Evolutionary conservation across 2,329 filamentous ascomycete species (phyloP).

Genomic region (Ambrosiella xylebori): DNA sequence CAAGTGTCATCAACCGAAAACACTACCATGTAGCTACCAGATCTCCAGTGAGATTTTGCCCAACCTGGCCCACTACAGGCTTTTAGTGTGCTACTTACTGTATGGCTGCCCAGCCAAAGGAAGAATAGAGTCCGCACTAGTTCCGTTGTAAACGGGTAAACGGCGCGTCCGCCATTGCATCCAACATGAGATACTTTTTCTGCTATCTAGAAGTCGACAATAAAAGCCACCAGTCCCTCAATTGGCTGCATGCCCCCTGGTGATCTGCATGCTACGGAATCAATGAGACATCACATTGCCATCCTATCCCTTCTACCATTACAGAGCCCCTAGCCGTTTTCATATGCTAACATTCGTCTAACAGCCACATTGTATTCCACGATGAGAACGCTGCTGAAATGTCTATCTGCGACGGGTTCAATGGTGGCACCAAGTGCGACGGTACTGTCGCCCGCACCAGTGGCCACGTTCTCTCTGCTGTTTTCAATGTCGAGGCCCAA

Average conservation of each 20-base stretch:
- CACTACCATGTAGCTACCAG: background rate
- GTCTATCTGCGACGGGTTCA: conserved; percentile 34
- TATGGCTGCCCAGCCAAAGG: background rate
- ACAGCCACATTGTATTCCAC: conserved; percentile 27
- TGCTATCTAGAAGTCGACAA: background rate
- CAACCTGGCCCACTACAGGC: background rate
- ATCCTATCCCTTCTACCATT: background rate
- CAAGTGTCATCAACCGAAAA: background rate
- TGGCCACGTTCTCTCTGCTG: conserved; percentile 29
- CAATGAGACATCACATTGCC: background rate
- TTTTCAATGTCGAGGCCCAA: conserved; percentile 29
- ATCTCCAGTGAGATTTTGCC: background rate
- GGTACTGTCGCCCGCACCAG: conserved; percentile 27
- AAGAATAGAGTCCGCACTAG: conserved; percentile 4
- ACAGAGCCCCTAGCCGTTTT: background rate
- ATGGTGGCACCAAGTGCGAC: conserved; percentile 28
- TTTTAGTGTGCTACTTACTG: background rate
- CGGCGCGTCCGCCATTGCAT: background rate
- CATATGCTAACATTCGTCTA: conserved; percentile 8
- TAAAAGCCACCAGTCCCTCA: background rate
- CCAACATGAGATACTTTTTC: background rate
- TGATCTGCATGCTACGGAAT: background rate
- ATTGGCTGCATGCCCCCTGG: background rate
- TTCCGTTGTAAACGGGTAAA: background rate
- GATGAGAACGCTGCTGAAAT: conserved; percentile 32